Evolutionary conservation across 2,329 filamentous ascomycete species (phyloP).

Genomic region (Zasmidium citrigriseum): DNA sequence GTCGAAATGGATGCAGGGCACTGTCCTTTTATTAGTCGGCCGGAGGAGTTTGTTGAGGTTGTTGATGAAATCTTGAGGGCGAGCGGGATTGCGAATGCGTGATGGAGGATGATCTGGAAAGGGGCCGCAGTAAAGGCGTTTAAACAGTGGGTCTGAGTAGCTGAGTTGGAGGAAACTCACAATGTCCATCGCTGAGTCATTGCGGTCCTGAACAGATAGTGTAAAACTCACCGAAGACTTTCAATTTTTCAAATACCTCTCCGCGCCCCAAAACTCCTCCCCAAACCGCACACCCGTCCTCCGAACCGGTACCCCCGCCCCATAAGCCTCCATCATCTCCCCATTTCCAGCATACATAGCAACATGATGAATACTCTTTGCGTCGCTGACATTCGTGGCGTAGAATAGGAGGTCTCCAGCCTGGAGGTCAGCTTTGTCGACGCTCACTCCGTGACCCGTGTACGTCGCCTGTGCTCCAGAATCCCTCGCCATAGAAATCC

Average conservation of each 20-base stretch:
- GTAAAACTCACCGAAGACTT: too few species aligned
- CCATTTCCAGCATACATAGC: background rate
- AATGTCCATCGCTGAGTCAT: too few species aligned
- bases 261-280: background rate
- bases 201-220: too few species aligned
- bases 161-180: too few species aligned
- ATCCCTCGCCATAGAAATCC: background rate
- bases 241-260: background rate
- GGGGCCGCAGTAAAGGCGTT: too few species aligned
- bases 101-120: too few species aligned
- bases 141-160: too few species aligned
- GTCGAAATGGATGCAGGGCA: constrained; percentile 12
- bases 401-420: background rate
- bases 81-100: too few species aligned
- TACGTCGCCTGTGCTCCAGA: background rate
- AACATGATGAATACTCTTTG: background rate
- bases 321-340: background rate
- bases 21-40: constrained; percentile 9
- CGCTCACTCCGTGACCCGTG: background rate
- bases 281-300: background rate
- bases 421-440: background rate
- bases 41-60: constrained; percentile 8
- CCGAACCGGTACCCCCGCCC: background rate
- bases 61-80: constrained; percentile 8
- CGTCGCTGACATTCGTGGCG: background rate